Evolutionary conservation across 192 early-diverging fungal genomes (phyloP).

Genomic region (Cladochytrium replicatum): DNA sequence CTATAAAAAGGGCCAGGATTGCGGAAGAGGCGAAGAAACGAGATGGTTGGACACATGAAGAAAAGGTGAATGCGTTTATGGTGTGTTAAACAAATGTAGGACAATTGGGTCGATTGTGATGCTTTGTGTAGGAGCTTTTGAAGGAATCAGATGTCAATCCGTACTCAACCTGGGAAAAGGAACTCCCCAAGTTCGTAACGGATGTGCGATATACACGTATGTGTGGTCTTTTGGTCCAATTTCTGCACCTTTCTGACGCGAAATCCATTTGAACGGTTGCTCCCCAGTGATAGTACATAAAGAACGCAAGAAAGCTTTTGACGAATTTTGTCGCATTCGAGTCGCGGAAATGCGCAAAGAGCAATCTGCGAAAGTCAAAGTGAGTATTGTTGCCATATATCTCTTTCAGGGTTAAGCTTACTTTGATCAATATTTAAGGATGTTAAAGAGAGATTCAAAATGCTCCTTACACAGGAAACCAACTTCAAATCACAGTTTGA

Average conservation of each 20-base stretch:
- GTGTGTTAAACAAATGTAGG: background rate
- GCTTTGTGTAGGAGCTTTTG: slow-evolving; percentile 33
- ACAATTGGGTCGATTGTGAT: background rate
- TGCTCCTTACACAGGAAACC: slow-evolving; percentile 46
- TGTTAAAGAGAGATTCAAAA: too few species aligned
- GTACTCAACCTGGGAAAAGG: slow-evolving; percentile 66
- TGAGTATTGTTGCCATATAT: slow-evolving; percentile 11
- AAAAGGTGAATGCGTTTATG: slow-evolving; percentile 21
- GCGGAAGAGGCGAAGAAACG: slow-evolving; percentile 2
- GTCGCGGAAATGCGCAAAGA: slow-evolving; percentile 44
- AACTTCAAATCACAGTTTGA: slow-evolving; percentile 53
- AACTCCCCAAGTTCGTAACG: slow-evolving; percentile 50
- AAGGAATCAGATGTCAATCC: slow-evolving; percentile 62
- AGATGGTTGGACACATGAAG: slow-evolving; percentile 14
- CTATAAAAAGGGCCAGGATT: slow-evolving; percentile 4
- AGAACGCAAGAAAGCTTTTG: slow-evolving; percentile 54
- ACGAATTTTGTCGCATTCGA: slow-evolving; percentile 60
- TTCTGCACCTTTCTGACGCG: slow-evolving; percentile 7
- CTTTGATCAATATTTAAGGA: slow-evolving; percentile 19
- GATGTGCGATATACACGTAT: slow-evolving; percentile 52
- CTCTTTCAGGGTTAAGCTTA: slow-evolving; percentile 1
- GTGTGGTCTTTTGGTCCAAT: slow-evolving; percentile 11
- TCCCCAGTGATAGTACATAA: slow-evolving; percentile 39
- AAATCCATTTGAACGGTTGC: too few species aligned
- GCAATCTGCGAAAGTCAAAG: slow-evolving; percentile 26